Evolutionary conservation across 1,139 yeast genomes (phyloP), one percentile per base, ranked within the genome.

Genomic region (Kodamaea plutei): DNA sequence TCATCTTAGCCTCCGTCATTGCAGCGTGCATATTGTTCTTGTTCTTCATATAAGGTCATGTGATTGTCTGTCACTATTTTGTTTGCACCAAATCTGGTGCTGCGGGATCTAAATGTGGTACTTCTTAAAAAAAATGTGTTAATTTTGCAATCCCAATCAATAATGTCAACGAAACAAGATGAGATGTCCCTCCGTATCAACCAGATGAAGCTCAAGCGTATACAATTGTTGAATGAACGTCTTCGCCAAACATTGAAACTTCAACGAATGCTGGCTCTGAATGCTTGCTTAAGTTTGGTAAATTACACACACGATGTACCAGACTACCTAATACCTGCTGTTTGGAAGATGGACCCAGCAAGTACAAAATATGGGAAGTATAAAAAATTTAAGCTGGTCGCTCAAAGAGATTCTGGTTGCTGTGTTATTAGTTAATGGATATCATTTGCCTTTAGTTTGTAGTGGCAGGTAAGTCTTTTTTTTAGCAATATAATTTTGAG

Each of bases 1-100:
- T 91, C 26, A 84, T 91, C n/a, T 60, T 91, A 53, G 93, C 95
- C 4, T 46, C 70, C 4, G 71, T 91, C 30, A 81, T 88, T 28
- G 71, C 89, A 4, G 42, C 74, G 20, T 85, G 97, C 62, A 79
- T 88, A 17, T 48, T 89, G 30, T 55, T 85, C 9, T 58, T 89
- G 38, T 77, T 80, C 48, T 79, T 81, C 44, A 40, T 45, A 19
- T 44, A 25, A 30, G 5, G 23, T 11, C 26, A 13, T 11, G 23
- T 15, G 11, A n/a, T n/a, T n/a, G n/a, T 4, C 10, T 19, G 20
- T 13, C 6, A 24, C 26, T n/a, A n/a, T n/a, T n/a, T n/a, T n/a
- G n/a, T n/a, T n/a, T n/a, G n/a, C n/a, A n/a, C n/a, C n/a, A n/a
- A n/a, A n/a, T n/a, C n/a, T n/a, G n/a, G n/a, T n/a, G n/a, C 17